phyloP scores from a whole-genome alignment of 2,329 filamentous ascomycete species.

The Hymenoscyphus linearis region DNA sequence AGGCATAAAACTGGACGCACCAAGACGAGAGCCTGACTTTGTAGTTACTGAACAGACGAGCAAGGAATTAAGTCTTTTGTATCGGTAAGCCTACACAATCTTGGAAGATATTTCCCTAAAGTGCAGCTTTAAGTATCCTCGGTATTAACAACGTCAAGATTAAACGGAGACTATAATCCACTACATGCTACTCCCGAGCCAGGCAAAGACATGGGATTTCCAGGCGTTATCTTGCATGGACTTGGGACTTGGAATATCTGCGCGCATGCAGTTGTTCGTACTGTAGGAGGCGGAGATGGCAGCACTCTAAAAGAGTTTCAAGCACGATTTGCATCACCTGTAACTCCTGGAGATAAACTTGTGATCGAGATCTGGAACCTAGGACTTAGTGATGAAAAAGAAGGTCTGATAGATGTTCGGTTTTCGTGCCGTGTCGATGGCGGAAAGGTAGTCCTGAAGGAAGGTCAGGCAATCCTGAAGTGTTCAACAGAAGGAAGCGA shows the following conservation, averaged over 20 bases:
- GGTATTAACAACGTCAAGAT: slow-evolving; percentile 26
- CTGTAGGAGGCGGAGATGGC: slow-evolving; percentile 68
- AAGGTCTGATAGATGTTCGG: slow-evolving; percentile 69
- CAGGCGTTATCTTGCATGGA: slow-evolving; percentile 82
- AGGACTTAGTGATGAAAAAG: slow-evolving; percentile 56
- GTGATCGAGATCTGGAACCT: slow-evolving; percentile 71
- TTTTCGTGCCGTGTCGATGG: slow-evolving; percentile 73
- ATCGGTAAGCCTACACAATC: slow-evolving; percentile 38
- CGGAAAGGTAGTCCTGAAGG: slow-evolving; percentile 77
- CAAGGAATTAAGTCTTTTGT: slow-evolving; percentile 65
- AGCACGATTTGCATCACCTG: slow-evolving; percentile 82
- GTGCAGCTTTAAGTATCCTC: background rate
- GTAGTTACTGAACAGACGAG: slow-evolving; percentile 64
- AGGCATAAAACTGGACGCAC: slow-evolving; percentile 67
- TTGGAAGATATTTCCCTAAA: background rate
- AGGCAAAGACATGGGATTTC: slow-evolving; percentile 80
- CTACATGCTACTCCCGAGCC: slow-evolving; percentile 81
- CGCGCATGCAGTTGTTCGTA: slow-evolving; percentile 63
- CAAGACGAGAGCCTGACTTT: slow-evolving; percentile 62
- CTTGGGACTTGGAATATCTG: slow-evolving; percentile 79
- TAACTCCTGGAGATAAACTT: slow-evolving; percentile 73
- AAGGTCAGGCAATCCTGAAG: slow-evolving; percentile 60
- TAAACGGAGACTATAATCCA: slow-evolving; percentile 91
- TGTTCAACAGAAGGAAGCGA: background rate
- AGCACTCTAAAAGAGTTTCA: slow-evolving; percentile 79